Evolutionary conservation across 768 basidiomycete genomes (phyloP), one percentile per base, ranked within the genome.

Genomic region (Paxillus ammoniavirescens): DNA sequence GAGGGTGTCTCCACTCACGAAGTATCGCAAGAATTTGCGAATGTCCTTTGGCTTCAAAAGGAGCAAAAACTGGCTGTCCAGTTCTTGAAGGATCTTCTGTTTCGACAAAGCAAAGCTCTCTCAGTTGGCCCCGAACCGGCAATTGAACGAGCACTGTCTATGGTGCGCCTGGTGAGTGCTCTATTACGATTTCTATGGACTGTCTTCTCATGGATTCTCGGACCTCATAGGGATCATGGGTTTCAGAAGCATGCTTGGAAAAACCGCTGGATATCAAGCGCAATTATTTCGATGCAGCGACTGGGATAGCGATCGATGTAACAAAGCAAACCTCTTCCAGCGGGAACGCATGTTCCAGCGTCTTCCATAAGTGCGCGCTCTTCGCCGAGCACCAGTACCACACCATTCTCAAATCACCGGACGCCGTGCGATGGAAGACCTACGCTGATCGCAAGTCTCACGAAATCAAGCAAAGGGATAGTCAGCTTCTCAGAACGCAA

Each of bases 341-440:
- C 2, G 52, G 52, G 33, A 47, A 63, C n/a, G 65, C 74, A 9
- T 75, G 76, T 46, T 84, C 85, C 17, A 76, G 75, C 9, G 78
- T 95, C 31, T 92, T 82, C 66, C 84, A 87, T 55, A 81, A 90
- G 61, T 98, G 84, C 65, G 97, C 96, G 0, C 77, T 80, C 23
- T 98, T 98, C 63, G 91, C 95, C 0, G 93, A 98, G 62, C 77
- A 79, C 12, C 95, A 98, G 62, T 94, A 91, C 64, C 82, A 87
- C 55, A 75, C 82, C 2, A 81, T 89, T 35, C 67, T 78, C 15
- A 80, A 83, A 56, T 87, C 90, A 0, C 81, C 88, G 0, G 91
- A 92, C 56, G 78, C 80, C 0, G 64, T 87, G 12, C 77, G 89
- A 41, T 82, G 83, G 72, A 86, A 83, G 59, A 72, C 85, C 0